Evolutionary conservation across 225 moss, liverwort and hornwort genomes (phyloP), one percentile per base, ranked within the genome.

Genomic region (Polytrichum commune): DNA sequence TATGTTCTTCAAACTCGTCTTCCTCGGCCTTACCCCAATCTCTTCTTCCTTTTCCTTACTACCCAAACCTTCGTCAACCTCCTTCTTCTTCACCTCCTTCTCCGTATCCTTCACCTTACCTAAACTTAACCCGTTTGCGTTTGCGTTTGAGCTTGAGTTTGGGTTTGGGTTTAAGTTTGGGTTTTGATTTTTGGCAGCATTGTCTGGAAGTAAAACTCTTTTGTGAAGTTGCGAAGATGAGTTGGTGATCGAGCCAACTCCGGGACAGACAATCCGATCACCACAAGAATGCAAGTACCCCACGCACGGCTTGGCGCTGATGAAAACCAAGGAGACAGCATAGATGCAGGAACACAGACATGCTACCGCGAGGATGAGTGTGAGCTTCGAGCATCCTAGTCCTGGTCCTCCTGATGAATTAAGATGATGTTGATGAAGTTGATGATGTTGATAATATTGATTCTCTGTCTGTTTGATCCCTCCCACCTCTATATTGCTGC

Each of bases 1-100:
- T 55, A 97, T 84, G 53, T 79, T 73, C 3, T 72, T 60, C 79
- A 86, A 60, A 77, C 77, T 86, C 19, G 85, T 86, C 67, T 79
- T 80, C 65, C 67, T 75, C 16, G 80, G 64, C 77, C 62, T 77
- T 3, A 38, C 9, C 38, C 38, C 38, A 38, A 38, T 13, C 38
- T 38, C 38, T 38, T 38, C 38, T 38, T 38, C 10, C 38, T 38
- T 38, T 10, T 3, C 38, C 13, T 3, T 38, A 10, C 38, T 10
- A 13, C 38, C 38, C 13, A 38, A 38, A 38, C 38, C 38, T 10
- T 38, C 13, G 10, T 13, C 38, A 38, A 13, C 38, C 38, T 38
- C 38, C 38, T 38, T 3, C 38, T 35, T 32, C 32, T 32, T 35
- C 9, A 35, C 35, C 35, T 38, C 38, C 38, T 38, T 38, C 38